phyloP scores from a whole-genome alignment of 805 yeast genomes.

The Metschnikowia sp. region DNA sequence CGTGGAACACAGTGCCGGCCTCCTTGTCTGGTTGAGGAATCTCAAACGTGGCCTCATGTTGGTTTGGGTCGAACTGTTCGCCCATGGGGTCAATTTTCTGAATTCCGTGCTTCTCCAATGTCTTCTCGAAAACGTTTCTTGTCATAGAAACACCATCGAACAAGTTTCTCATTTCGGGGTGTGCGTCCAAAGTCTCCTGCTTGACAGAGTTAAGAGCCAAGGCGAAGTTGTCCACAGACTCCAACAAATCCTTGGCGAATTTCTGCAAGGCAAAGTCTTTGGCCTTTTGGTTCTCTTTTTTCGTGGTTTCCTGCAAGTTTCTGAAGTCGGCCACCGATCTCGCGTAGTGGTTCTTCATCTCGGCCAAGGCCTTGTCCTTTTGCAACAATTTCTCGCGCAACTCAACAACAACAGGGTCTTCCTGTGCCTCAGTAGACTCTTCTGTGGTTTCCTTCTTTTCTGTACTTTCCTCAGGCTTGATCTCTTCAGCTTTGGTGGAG shows the following conservation, averaged over 20 bases:
- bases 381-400: conserved; percentile 52
- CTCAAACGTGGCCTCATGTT: conserved; percentile 91
- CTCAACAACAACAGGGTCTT: conserved; percentile 28
- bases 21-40: conserved; percentile 81
- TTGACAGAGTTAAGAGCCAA: conserved; percentile 76
- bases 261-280: conserved; percentile 88
- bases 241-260: conserved; percentile 85
- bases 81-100: conserved; percentile 79
- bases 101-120: conserved; percentile 76
- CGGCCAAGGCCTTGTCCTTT: conserved; percentile 73
- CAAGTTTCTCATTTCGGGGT: conserved; percentile 53
- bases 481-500: conserved; percentile 10
- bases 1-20: conserved; percentile 89
- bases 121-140: conserved; percentile 78
- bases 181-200: conserved; percentile 52
- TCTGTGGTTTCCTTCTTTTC: conserved; percentile 1
- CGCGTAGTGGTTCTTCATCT: conserved; percentile 76
- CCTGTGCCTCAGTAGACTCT: conserved; percentile 10
- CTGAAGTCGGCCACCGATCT: conserved; percentile 91
- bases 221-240: conserved; percentile 85
- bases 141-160: conserved; percentile 92
- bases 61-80: conserved; percentile 84
- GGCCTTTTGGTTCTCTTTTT: conserved; percentile 81
- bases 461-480: background rate
- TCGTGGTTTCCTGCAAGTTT: conserved; percentile 85